These are phyloP conservation scores for Coprinopsis strossmayeri DNA, from an alignment of 768 basidiomycete species.

Conservation along the genomic window DNA sequence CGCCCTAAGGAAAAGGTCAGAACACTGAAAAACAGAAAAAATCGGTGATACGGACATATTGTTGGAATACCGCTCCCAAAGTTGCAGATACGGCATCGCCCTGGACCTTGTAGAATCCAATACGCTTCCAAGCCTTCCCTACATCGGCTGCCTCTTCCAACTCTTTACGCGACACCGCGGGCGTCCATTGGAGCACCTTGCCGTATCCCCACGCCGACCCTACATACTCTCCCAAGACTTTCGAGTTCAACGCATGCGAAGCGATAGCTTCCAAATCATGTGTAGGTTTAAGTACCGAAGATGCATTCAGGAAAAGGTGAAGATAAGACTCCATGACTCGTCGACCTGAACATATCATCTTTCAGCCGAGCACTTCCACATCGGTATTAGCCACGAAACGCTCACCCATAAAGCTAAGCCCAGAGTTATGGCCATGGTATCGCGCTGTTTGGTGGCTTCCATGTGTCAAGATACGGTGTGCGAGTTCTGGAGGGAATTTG, in stretches of 20 bases:
- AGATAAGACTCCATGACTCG: constrained; percentile 74
- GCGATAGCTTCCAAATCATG: constrained; percentile 56
- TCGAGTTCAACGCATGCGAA: constrained; percentile 57
- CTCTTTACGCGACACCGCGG: constrained; percentile 37
- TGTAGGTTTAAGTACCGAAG: constrained; percentile 33
- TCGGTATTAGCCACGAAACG: constrained; percentile 2
- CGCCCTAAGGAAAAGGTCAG: constrained; percentile 30
- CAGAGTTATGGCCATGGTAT: constrained; percentile 62
- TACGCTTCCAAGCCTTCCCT: constrained; percentile 36
- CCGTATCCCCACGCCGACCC: constrained; percentile 73
- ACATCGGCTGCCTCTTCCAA: constrained; percentile 22
- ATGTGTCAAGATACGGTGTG: constrained; percentile 72
- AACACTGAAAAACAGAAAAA: constrained; percentile 1
- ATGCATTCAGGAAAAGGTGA: constrained; percentile 61
- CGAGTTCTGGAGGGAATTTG: constrained; percentile 64
- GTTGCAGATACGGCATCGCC: constrained; percentile 74
- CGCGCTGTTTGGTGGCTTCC: constrained; percentile 61
- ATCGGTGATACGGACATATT: constrained; percentile 55
- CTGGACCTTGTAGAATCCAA: constrained; percentile 72
- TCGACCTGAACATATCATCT: constrained; percentile 42
- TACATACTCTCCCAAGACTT: constrained; percentile 66
- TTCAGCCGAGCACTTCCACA: not conserved
- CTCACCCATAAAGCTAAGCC: constrained; percentile 68
- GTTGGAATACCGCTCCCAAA: constrained; percentile 70
- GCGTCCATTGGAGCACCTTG: constrained; percentile 69